Conservation (phyloP, 495 filamentous ascomycete genomes). For the Chaetomidium leptoderma region DNA sequence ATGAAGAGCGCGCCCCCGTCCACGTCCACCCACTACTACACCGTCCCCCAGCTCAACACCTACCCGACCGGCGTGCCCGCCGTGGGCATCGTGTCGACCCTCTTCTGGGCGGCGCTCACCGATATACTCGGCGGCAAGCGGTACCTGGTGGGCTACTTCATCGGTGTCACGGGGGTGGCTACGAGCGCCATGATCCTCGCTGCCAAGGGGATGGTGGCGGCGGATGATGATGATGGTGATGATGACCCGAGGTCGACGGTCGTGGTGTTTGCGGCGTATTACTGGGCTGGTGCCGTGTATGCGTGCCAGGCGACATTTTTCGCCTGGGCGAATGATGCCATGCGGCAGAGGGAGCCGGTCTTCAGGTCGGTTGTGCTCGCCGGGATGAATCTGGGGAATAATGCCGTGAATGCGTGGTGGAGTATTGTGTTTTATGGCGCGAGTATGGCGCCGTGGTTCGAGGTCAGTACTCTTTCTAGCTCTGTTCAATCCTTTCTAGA, state of each 20-base stretch:
- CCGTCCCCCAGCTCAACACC: constrained; percentile 47
- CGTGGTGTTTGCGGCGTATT: constrained; percentile 50
- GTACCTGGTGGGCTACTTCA: constrained; percentile 53
- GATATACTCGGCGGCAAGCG: constrained; percentile 48
- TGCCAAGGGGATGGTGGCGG: constrained; percentile 14
- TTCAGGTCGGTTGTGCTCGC: constrained; percentile 50
- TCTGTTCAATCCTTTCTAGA: background rate
- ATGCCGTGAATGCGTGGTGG: constrained; percentile 61
- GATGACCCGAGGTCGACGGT: background rate
- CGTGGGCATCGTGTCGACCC: constrained; percentile 50
- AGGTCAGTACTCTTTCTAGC: constrained; percentile 27
- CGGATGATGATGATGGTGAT: background rate
- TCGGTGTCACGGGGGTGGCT: constrained; percentile 46
- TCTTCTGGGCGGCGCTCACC: constrained; percentile 54
- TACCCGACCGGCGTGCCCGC: constrained; percentile 50
- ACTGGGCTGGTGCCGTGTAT: constrained; percentile 54
- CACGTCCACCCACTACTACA: constrained; percentile 30
- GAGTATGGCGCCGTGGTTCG: constrained; percentile 55
- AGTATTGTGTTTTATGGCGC: constrained; percentile 61
- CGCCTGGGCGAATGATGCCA: constrained; percentile 58
- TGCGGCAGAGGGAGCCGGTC: constrained; percentile 44
- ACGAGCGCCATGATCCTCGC: constrained; percentile 49
- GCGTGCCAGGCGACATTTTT: constrained; percentile 59
- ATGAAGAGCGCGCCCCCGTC: constrained; percentile 32
- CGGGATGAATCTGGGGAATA: constrained; percentile 56